A percentile compares a stretch with the other conserved stretches of the same genome.
Conservation (phyloP, 495 filamentous ascomycete species). For the Friedmanniomyces simplex region DNA sequence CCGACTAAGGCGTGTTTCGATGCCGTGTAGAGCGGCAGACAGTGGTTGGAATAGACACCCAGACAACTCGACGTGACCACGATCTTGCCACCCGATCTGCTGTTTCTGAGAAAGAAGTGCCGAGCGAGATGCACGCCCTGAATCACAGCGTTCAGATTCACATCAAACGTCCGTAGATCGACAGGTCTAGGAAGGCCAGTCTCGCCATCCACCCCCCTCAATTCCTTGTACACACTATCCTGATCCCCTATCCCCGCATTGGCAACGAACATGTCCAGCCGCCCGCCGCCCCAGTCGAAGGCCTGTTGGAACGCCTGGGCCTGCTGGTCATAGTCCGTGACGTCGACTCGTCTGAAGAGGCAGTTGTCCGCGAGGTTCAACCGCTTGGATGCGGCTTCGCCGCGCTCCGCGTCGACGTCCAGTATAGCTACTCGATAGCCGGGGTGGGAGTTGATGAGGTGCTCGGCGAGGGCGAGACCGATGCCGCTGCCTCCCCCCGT, state of each 20-base stretch:
- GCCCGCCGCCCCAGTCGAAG: conserved; percentile 27
- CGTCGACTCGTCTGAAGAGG: conserved; percentile 29
- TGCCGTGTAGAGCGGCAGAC: conserved; percentile 27
- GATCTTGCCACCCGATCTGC: conserved; percentile 8
- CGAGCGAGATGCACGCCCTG: conserved; percentile 23
- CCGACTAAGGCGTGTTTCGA: conserved; percentile 27
- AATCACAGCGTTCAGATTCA: conserved; percentile 25
- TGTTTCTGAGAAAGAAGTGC: conserved; percentile 23
- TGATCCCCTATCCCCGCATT: conserved; percentile 24
- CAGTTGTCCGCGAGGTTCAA: not conserved
- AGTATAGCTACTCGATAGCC: conserved; percentile 23
- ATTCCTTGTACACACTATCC: conserved; percentile 22
- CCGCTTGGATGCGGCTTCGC: conserved; percentile 5
- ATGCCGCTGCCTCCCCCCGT: conserved; percentile 36
- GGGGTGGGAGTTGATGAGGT: conserved; percentile 19
- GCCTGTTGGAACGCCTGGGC: conserved; percentile 32
- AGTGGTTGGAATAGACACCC: conserved; percentile 21
- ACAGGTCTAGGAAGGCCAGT: conserved; percentile 18
- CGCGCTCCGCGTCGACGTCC: conserved; percentile 21
- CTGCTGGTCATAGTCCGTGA: conserved; percentile 31
- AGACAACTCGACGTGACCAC: conserved; percentile 25
- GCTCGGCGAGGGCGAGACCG: conserved; percentile 26
- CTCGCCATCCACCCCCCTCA: conserved; percentile 14
- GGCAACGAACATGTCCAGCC: conserved; percentile 23
- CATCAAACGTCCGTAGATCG: conserved; percentile 19